Conservation (phyloP, 768 basidiomycete genomes). For the Gymnopilus dilepis region DNA sequence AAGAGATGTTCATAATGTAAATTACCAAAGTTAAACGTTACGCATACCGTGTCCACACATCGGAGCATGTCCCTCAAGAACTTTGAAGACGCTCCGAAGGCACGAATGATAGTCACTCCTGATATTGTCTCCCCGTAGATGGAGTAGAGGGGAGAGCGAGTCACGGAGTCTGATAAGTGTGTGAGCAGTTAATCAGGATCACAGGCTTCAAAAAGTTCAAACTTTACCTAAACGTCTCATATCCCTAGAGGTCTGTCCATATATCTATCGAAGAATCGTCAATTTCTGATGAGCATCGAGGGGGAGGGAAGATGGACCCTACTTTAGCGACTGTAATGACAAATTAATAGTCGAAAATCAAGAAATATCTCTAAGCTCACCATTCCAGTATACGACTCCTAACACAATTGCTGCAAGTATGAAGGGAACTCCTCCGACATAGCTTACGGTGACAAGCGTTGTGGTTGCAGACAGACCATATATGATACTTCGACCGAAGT, state of each 20-base stretch:
- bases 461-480: conserved; percentile 75
- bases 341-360: conserved; percentile 1
- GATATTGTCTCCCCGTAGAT: conserved; percentile 52
- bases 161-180: conserved; percentile 35
- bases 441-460: conserved; percentile 66
- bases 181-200: not conserved
- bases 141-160: conserved; percentile 47
- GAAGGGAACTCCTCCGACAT: conserved; percentile 82
- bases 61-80: conserved; percentile 85
- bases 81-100: conserved; percentile 89
- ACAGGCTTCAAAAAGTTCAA: conserved; percentile 21
- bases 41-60: conserved; percentile 77
- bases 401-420: conserved; percentile 59
- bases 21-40: not conserved
- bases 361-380: conserved; percentile 40
- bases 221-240: conserved; percentile 80
- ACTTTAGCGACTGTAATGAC: conserved; percentile 43
- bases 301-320: not conserved
- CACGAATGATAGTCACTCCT: conserved; percentile 60
- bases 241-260: conserved; percentile 80
- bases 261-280: conserved; percentile 40
- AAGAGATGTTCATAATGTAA: not conserved
- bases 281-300: not conserved
- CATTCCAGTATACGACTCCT: conserved; percentile 71
- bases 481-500: conserved; percentile 81